Base-by-base conservation (phyloP, 2,329 filamentous ascomycete genomes). In the Dryadomyces quercivorus region DNA sequence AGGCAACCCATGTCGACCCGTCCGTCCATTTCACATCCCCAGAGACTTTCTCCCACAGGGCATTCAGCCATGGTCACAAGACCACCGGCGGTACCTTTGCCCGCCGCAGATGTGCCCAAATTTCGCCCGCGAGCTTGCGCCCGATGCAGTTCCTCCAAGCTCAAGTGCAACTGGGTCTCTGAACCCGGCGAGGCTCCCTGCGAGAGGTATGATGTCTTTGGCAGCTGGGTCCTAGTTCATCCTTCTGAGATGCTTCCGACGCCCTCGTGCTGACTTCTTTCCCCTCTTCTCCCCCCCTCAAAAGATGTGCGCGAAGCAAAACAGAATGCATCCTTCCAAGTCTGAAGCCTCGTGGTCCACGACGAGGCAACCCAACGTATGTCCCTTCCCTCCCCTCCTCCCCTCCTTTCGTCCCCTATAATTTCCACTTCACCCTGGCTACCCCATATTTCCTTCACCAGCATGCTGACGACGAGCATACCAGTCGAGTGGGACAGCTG, bases 401-500 rank as follows among this genome's bases (percentile, higher is more conserved):
- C 31, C 15, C 4, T 34, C 6, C 26, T 9, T 34, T 9, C 12
- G 21, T 16, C 21, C 38, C 15, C 12, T 50, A 20, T 9, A 40
- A 31, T n/a, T 13, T 40, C 16, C 15, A 20, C 18, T 21, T 12
- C 43, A 3, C 22, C 36, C 13, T 49, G 18, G 26, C 44, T 50
- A 45, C 20, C 43, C 43, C 20, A 3, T 9, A 16, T 13, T 18
- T 21, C 13, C 10, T 12, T 18, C 43, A 6, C 20, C 9, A 4
- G 5, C 40, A 20, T 22, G 13, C 20, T 16, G 20, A n/a, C n/a
- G 9, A 52, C 43, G 16, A 36, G 36, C 31, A 3, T 3, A 4
- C 5, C 20, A 70, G 67, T 4, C 65, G 67, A 5, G 69, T 71
- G 2, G 67, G 65, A 6, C 67, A 69, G 53, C 45, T 71, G 2